Evolutionary conservation across 2,329 filamentous ascomycete species (phyloP), one percentile per base, ranked within the genome.

Genomic region (Graphiopsis chlorocephala): DNA sequence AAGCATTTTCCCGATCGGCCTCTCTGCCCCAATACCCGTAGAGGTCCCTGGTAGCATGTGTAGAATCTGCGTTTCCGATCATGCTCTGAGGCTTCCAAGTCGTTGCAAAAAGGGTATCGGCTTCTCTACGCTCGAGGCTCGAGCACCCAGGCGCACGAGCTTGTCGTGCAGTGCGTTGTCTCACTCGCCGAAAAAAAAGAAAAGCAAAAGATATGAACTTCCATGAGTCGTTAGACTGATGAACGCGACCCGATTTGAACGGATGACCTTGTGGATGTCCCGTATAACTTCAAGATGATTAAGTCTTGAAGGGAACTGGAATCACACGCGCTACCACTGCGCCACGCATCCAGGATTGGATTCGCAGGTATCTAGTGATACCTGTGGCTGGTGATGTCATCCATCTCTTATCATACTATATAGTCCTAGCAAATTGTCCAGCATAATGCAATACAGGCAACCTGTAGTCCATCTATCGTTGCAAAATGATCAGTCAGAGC

Each of bases 241-340:
- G 50, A 53, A 53, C 50, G 50, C 50, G 50, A 53, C 50, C 50
- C 50, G 50, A 53, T 53, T 53, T 53, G 50, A 53, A 53, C 50
- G 50, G 50, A 53, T 53, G 50, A 53, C 50, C 50, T 53, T 53
- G 50, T 53, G 50, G 50, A 53, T 53, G 28, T 53, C 28, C 50
- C 50, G 17, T 5, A 20, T 11, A 29, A 2, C 35, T 42, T 7
- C 35, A n/a, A 42, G 35, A n/a, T 42, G 17, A n/a, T 8, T 8
- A 3, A 8, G 17, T n/a, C 35, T 42, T 5, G 35, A 10, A 42
- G 35, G 7, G 35, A n/a, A 45, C 50, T 53, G 50, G 50, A 53
- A 53, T 53, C 50, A 53, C 50, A 53, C 50, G 50, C 50, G 50
- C 50, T 53, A 53, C 50, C 50, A 53, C 50, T 53, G 50, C 50